phyloP scores from a whole-genome alignment of 1,284 basidiomycete species.

The Gymnopus androsaceus region DNA sequence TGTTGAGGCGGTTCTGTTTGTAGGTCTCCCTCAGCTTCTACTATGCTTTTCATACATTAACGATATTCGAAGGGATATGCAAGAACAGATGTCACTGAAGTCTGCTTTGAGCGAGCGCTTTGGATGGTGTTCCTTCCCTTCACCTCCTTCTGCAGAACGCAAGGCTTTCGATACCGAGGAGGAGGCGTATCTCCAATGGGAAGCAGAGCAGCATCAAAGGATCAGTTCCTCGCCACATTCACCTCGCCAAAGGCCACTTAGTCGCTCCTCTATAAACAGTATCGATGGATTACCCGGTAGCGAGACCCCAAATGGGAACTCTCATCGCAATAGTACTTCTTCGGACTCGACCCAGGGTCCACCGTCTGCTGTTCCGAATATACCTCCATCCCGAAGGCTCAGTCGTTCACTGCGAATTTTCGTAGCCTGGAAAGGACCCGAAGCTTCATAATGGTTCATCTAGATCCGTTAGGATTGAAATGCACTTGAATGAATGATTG shows the following conservation, averaged over 20 bases:
- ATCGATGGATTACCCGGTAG: too few relatives aligned
- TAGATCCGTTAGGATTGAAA: slow-evolving; percentile 3
- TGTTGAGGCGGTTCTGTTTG: slow-evolving; percentile 60
- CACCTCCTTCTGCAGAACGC: slow-evolving; percentile 45
- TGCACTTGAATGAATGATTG: too few relatives aligned
- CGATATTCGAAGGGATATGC: slow-evolving; percentile 57
- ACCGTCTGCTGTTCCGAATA: background rate
- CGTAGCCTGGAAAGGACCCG: slow-evolving; percentile 54
- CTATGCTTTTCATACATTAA: background rate
- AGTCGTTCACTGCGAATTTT: slow-evolving; percentile 58
- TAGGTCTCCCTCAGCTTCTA: slow-evolving; percentile 35
- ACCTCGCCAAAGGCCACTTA: too few relatives aligned
- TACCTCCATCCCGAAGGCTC: slow-evolving; percentile 33
- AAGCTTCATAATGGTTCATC: background rate
- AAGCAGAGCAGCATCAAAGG: slow-evolving; percentile 27
- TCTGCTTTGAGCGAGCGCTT: slow-evolving; percentile 48
- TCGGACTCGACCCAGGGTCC: background rate
- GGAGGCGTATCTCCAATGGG: slow-evolving; percentile 52
- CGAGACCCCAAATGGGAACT: too few relatives aligned
- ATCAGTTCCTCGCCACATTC: background rate
- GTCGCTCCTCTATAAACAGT: background rate
- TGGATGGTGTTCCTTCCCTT: slow-evolving; percentile 42
- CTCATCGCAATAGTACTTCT: background rate
- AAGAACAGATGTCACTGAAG: slow-evolving; percentile 51
- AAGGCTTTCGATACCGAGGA: slow-evolving; percentile 57